Evolutionary conservation across 148 eudicot species (phyloP), one percentile per base, ranked within the genome.

Genomic region (Vaccinium myrtillus): DNA sequence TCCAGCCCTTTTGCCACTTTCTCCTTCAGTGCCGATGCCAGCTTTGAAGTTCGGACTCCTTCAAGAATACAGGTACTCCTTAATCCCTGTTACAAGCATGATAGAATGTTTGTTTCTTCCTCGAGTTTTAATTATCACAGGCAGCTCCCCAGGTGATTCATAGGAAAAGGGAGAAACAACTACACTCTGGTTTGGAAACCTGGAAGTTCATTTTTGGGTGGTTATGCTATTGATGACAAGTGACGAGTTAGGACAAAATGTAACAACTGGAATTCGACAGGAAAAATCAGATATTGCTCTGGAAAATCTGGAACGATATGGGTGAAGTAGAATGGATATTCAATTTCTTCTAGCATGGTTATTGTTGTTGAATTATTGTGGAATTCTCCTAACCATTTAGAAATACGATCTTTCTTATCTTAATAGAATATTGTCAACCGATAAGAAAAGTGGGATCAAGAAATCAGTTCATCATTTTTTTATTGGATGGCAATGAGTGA

Each of bases 41-140:
- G 88, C 74, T 97, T 95, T 88, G 98, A 95, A 75, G 95, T 97
- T 75, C 92, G 91, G 74, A 95, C 91, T 86, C 93, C 98, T 80
- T 89, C 96, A 67, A 93, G 99, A 91, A 94, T 97, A 87, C 98
- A 97, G 98, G 99, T 94, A 91, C 32, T 46, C 78, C 53, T 83
- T 77, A 91, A 27, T 75, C 78, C 27, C 81, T 81, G n/a, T 65
- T 39, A 23, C 23, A 36, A 77, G 39, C 36, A 39, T 49, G 27
- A 75, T 46, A 67, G 58, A 36, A 32, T 49, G 59, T 14, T 50
- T 23, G 39, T 21, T 51, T 19, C 21, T 19, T 23, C 25, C 23
- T 19, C 65, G 21, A 19, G 65, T 59, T 59, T 59, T 4, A 21
- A 19, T 53, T 15, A 16, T 15, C n/a, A 27, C 30, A 19, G 5